Evolutionary conservation across 495 filamentous ascomycete genomes (phyloP), one percentile per base, ranked within the genome.

Genomic region (Trichoderma erinaceum): DNA sequence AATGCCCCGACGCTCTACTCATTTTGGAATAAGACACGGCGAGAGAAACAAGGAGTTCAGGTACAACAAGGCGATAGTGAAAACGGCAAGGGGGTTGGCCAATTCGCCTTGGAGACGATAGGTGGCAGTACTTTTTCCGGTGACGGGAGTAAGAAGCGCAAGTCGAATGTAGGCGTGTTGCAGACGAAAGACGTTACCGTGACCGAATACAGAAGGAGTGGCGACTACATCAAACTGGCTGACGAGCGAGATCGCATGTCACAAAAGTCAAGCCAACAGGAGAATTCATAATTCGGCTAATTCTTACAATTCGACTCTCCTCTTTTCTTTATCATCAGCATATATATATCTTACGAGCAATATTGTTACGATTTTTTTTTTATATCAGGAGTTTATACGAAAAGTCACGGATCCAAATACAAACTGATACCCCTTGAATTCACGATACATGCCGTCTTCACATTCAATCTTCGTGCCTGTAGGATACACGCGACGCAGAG

Each of bases 1-100:
- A 83, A 82, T 68, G 73, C 76, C 11, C 79, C 79, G 0, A 78
- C 77, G 0, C 70, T 83, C 7, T 83, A 76, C 66, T 32, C 27
- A 21, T 41, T 64, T 5, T 64, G 61, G 61, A 64, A 64, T 41
- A 32, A 13, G 61, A 32, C 25, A 5, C 61, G 11, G 61, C 61
- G 48, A n/a, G n/a, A 52, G 4, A 52, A 52, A 21, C 21, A 16
- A 21, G 21, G 16, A n/a, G 18, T 18, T 21, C 48, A n/a, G 4
- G 44, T 15, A 3, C 48, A 18, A 21, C n/a, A n/a, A n/a, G 16
- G 7, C 5, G 16, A 52, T 1, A n/a, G 48, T n/a, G 48, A n/a
- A 8, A 21, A 8, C 5, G 48, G 21, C 48, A 52, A 52, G 18
- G 48, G 18, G 7, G 8, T 7, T 21, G 48, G 21, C 21, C 16